Percentiles rank a stretch among this genome's conserved stretches.
These are phyloP conservation scores for Penicillium robsamsonii DNA, from an alignment of 495 filamentous ascomycete genomes.

Conservation along the genomic window DNA sequence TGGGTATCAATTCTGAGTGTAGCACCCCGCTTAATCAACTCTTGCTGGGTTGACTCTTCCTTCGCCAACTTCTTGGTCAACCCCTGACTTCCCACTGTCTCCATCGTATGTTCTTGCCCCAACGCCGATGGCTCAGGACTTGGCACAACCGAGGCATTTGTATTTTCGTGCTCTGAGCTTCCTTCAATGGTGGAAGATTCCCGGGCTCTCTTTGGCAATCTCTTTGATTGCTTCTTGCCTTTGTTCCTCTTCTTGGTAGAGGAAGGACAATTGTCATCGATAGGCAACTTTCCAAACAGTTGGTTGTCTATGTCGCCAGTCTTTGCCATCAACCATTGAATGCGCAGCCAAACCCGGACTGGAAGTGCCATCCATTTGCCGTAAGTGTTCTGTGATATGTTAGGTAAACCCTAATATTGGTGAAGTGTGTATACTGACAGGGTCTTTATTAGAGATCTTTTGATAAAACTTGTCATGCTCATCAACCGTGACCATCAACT, in stretches of 20 bases:
- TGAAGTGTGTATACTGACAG: neutral
- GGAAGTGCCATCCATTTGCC: conserved; percentile 12
- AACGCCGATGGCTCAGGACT: neutral
- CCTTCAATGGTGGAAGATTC: neutral
- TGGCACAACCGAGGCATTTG: neutral
- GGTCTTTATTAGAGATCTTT: neutral
- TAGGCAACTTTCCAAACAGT: neutral
- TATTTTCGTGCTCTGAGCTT: neutral
- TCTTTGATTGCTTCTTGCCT: neutral
- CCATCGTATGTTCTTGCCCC: neutral
- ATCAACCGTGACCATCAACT: conserved; percentile 6
- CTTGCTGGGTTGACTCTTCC: neutral
- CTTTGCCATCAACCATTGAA: neutral
- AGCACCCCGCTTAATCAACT: neutral
- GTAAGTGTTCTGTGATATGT: conserved; percentile 4
- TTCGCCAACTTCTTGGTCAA: neutral
- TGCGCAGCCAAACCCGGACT: conserved; percentile 14
- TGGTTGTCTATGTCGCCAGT: neutral
- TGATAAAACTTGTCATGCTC: neutral
- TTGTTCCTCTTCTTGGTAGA: neutral
- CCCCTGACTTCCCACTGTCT: neutral
- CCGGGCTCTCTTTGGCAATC: neutral
- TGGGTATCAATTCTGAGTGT: neutral
- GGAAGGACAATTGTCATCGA: neutral
- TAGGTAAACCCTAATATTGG: neutral